Evolutionary conservation across 352 stramenopile species (phyloP).

Genomic region (Phytopythium aichiense): DNA sequence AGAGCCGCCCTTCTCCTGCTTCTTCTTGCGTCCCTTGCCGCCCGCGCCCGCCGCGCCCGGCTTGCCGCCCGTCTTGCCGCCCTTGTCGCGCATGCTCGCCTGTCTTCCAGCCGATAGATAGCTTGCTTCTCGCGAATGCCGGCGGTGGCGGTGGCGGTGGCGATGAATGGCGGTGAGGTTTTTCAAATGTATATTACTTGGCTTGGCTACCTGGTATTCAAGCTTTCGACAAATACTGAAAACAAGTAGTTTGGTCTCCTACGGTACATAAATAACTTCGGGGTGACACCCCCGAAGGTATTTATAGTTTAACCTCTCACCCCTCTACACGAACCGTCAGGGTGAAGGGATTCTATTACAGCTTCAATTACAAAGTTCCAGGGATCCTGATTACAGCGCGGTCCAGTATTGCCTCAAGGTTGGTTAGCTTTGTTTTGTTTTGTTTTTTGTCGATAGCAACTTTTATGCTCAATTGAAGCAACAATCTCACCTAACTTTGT

Average conservation of each 20-base stretch:
- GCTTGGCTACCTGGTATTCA: too few species aligned
- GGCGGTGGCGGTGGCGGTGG: not conserved
- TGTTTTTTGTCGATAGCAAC: too few species aligned
- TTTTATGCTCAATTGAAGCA: too few species aligned
- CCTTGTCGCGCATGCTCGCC: slow-evolving; percentile 55
- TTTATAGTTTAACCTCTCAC: not conserved
- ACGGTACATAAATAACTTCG: too few species aligned
- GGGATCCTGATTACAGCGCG: too few species aligned
- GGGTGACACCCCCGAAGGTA: too few species aligned
- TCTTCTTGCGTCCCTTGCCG: slow-evolving; percentile 60
- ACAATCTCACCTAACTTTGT: too few species aligned
- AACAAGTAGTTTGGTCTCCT: too few species aligned
- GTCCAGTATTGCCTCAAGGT: too few species aligned
- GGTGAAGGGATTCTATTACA: not conserved
- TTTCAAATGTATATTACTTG: too few species aligned
- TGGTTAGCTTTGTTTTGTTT: too few species aligned
- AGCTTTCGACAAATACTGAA: not conserved
- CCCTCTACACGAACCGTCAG: slow-evolving; percentile 18
- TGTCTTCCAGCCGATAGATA: not conserved
- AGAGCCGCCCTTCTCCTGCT: slow-evolving; percentile 59
- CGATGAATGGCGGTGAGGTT: slow-evolving; percentile 1
- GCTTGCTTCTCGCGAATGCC: not conserved
- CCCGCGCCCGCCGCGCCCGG: slow-evolving; percentile 14
- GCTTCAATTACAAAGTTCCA: not conserved
- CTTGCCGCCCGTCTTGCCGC: slow-evolving; percentile 37